These are phyloP conservation scores for Zasmidium citrigriseum DNA, from an alignment of 2,329 filamentous ascomycete genomes.

Conservation along the genomic window DNA sequence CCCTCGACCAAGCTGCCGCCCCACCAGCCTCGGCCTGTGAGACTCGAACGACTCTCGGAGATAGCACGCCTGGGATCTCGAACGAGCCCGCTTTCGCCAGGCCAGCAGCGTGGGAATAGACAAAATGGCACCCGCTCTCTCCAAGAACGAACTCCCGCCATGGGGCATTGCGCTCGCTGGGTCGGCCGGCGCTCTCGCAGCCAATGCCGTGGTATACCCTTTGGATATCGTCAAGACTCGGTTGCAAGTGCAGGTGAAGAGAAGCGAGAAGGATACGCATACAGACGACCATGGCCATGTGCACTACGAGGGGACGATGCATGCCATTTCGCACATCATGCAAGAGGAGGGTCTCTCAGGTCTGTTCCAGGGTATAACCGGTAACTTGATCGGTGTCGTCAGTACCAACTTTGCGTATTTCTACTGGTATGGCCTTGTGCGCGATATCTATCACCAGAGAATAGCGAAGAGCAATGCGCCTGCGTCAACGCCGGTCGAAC, in stretches of 20 bases:
- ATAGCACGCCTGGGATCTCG: neutral
- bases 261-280: slow-evolving; percentile 42
- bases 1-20: neutral
- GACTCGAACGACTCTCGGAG: slow-evolving; percentile 1
- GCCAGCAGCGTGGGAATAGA: neutral
- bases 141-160: slow-evolving; percentile 68
- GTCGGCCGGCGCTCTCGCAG: slow-evolving; percentile 87
- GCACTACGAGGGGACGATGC: slow-evolving; percentile 84
- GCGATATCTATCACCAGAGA: slow-evolving; percentile 71
- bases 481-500: slow-evolving; percentile 78
- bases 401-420: slow-evolving; percentile 99
- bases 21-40: slow-evolving; percentile 10
- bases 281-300: slow-evolving; percentile 52
- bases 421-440: slow-evolving; percentile 94
- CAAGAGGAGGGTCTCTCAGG: slow-evolving; percentile 77
- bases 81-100: too few species aligned
- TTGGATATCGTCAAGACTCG: slow-evolving; percentile 97
- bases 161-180: slow-evolving; percentile 94
- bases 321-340: slow-evolving; percentile 84
- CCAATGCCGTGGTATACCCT: slow-evolving; percentile 93
- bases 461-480: slow-evolving; percentile 42
- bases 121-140: slow-evolving; percentile 29
- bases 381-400: slow-evolving; percentile 84
- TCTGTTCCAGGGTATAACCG: slow-evolving; percentile 85
- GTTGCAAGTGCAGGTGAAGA: slow-evolving; percentile 89